phyloP scores from a whole-genome alignment of 2,329 filamentous ascomycete species.

The Proliferodiscus dingleyae region DNA sequence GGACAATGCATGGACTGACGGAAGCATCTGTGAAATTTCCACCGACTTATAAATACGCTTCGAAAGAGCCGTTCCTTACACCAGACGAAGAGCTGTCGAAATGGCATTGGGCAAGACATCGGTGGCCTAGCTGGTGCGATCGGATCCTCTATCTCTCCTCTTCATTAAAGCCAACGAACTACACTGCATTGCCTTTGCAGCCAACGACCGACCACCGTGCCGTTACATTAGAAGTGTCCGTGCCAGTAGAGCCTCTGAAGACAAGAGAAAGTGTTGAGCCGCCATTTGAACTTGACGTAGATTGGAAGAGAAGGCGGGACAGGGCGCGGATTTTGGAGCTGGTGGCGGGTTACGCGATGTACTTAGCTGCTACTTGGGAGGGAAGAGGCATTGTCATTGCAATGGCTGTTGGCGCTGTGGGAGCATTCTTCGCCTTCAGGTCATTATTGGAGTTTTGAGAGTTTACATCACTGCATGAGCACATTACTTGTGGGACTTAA shows the following conservation, averaged over 20 bases:
- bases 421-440: slow-evolving; percentile 26
- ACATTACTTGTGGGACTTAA: too few species aligned
- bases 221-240: slow-evolving; percentile 65
- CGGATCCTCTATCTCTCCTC: slow-evolving; percentile 65
- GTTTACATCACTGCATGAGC: too few species aligned
- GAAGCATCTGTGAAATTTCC: slow-evolving; percentile 76
- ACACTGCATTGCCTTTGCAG: slow-evolving; percentile 72
- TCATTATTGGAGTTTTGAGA: slow-evolving; percentile 17
- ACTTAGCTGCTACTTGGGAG: slow-evolving; percentile 30
- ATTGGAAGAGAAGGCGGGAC: slow-evolving; percentile 50
- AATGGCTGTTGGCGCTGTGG: slow-evolving; percentile 25
- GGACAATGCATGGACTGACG: slow-evolving; percentile 70
- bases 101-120: slow-evolving; percentile 74
- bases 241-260: slow-evolving; percentile 50
- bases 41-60: slow-evolving; percentile 87
- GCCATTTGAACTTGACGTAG: slow-evolving; percentile 52
- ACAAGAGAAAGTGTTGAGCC: slow-evolving; percentile 33
- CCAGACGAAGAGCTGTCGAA: slow-evolving; percentile 37
- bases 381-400: slow-evolving; percentile 28
- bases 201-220: slow-evolving; percentile 83
- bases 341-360: slow-evolving; percentile 51
- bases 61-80: slow-evolving; percentile 39
- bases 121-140: slow-evolving; percentile 93
- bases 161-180: slow-evolving; percentile 48
- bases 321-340: slow-evolving; percentile 54